These are phyloP conservation scores for Fusarium devonianum DNA, from an alignment of 2,329 filamentous ascomycete species.

Conservation along the genomic window DNA sequence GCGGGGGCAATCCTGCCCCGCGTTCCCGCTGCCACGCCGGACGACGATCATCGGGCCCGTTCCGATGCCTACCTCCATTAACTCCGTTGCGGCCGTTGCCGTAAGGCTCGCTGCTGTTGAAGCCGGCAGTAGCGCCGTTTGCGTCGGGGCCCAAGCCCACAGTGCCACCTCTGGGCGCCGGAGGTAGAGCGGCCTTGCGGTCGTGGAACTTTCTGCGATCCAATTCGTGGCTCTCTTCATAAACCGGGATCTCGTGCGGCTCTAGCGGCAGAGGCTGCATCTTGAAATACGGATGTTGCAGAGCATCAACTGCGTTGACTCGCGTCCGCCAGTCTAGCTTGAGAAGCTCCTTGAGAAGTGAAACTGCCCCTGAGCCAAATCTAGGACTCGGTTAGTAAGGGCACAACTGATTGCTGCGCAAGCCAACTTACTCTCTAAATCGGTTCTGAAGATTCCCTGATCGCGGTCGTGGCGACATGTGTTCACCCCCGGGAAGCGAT, in stretches of 20 bases:
- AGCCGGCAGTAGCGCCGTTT: constrained; percentile 54
- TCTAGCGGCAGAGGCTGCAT: constrained; percentile 78
- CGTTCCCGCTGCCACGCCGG: constrained; percentile 65
- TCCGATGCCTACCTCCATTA: constrained; percentile 55
- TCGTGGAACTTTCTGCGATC: constrained; percentile 90
- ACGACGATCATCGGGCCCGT: constrained; percentile 54
- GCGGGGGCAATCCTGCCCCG: constrained; percentile 57
- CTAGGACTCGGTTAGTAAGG: constrained; percentile 48
- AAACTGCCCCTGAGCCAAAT: constrained; percentile 74
- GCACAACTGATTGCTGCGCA: neutral
- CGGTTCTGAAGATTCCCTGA: constrained; percentile 72
- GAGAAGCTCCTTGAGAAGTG: constrained; percentile 81
- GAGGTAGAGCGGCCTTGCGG: constrained; percentile 82
- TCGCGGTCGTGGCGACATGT: constrained; percentile 68
- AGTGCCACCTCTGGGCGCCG: constrained; percentile 89
- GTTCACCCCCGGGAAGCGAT: constrained; percentile 80
- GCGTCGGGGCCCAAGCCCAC: constrained; percentile 76
- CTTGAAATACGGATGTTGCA: constrained; percentile 91
- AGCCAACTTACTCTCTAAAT: constrained; percentile 72
- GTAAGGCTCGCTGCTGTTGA: constrained; percentile 60
- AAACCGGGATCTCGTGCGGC: constrained; percentile 86
- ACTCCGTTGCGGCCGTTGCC: constrained; percentile 55
- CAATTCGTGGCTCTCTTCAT: constrained; percentile 96
- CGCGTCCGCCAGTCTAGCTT: constrained; percentile 88
- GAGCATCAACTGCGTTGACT: constrained; percentile 91